Percentiles rank a stretch among this genome's conserved stretches.
Conservation (phyloP, 345 rosid species). For the Cardiospermum halicacabum region DNA sequence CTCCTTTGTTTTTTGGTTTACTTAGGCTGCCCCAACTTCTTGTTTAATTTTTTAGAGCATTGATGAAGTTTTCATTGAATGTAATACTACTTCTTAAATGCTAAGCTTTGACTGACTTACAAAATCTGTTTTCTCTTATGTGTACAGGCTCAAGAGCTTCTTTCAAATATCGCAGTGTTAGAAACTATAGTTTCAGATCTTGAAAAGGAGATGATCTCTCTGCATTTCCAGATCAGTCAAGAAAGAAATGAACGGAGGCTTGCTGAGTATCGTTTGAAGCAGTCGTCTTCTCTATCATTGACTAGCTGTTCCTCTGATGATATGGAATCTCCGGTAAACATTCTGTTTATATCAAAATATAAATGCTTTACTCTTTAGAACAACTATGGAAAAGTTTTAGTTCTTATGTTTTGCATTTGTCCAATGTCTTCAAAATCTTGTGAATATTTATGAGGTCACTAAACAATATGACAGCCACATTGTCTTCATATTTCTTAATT, state of each 20-base stretch:
- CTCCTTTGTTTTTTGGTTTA: slow-evolving; percentile 1
- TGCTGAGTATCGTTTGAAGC: slow-evolving; percentile 69
- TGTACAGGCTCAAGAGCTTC: slow-evolving; percentile 66
- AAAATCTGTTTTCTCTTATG: slow-evolving; percentile 13
- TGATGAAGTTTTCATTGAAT: background rate
- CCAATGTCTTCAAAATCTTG: background rate
- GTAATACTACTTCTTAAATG: background rate
- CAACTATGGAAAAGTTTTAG: background rate
- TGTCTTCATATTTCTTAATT: background rate
- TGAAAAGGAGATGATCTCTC: slow-evolving; percentile 71
- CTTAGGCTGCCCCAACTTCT: background rate
- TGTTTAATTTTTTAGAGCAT: background rate
- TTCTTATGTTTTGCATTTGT: background rate
- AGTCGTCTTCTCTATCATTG: slow-evolving; percentile 46
- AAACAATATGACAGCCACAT: background rate
- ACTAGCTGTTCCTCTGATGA: slow-evolving; percentile 25
- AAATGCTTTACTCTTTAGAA: slow-evolving; percentile 8
- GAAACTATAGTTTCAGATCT: slow-evolving; percentile 70
- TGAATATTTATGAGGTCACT: background rate
- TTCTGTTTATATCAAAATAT: background rate
- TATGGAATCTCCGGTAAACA: slow-evolving; percentile 23
- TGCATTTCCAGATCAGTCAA: slow-evolving; percentile 92
- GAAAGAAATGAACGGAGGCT: slow-evolving; percentile 84
- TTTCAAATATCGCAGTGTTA: slow-evolving; percentile 56
- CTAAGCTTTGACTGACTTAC: background rate